These are phyloP conservation scores for Rhizopus sp. DNA, from an alignment of 371 early-diverging fungal species.

Conservation along the genomic window DNA sequence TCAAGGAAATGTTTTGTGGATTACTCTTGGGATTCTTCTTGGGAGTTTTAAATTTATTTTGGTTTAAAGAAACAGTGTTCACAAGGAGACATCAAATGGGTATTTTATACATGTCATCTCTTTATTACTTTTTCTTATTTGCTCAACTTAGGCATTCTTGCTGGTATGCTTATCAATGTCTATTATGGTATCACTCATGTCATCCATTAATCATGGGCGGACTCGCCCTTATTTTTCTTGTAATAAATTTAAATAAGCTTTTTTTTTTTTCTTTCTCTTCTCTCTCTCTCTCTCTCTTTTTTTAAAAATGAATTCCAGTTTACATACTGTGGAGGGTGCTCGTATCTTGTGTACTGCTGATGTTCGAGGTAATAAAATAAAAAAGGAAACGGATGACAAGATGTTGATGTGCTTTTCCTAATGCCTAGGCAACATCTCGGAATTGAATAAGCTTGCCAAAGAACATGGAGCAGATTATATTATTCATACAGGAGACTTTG, in stretches of 20 bases:
- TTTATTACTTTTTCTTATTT: not conserved
- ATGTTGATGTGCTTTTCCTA: not conserved
- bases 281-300: slow-evolving; percentile 9
- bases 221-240: not conserved
- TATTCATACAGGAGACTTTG: slow-evolving; percentile 73
- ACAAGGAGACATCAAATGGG: slow-evolving; percentile 69
- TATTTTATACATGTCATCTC: not conserved
- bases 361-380: slow-evolving; percentile 28
- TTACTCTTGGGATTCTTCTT: slow-evolving; percentile 66
- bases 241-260: not conserved
- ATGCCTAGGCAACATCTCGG: slow-evolving; percentile 57
- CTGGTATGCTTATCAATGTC: slow-evolving; percentile 65
- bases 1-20: slow-evolving; percentile 65
- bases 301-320: slow-evolving; percentile 13
- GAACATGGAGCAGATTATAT: slow-evolving; percentile 60
- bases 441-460: slow-evolving; percentile 63
- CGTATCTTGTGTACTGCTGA: slow-evolving; percentile 41
- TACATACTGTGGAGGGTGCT: slow-evolving; percentile 27
- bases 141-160: slow-evolving; percentile 38
- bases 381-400: not conserved
- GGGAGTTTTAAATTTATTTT: slow-evolving; percentile 64
- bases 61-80: slow-evolving; percentile 69
- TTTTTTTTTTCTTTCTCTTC: not conserved
- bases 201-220: slow-evolving; percentile 30
- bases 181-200: slow-evolving; percentile 62